Evolutionary conservation across 2,329 filamentous ascomycete species (phyloP).

Genomic region (Hypoxylon sp.): DNA sequence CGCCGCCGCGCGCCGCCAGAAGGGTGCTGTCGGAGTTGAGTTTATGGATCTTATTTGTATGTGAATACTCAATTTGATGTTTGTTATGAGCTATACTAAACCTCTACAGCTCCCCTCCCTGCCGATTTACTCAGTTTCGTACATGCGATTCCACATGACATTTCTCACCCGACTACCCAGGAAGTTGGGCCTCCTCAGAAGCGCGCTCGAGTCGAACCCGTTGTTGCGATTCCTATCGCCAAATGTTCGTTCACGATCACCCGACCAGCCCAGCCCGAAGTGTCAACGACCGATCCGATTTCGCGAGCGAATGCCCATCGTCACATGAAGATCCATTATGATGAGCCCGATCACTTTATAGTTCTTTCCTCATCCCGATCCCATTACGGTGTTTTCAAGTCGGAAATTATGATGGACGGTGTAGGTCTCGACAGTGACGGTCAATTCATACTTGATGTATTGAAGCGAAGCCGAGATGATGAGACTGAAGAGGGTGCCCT

Average conservation of each 20-base stretch:
- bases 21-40: background rate
- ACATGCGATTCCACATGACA: constrained; percentile 21
- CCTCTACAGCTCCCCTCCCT: constrained; percentile 39
- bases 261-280: constrained; percentile 23
- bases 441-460: constrained; percentile 34
- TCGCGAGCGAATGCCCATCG: constrained; percentile 36
- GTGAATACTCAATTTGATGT: background rate
- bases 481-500: constrained; percentile 49
- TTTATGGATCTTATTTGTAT: constrained; percentile 12
- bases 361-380: constrained; percentile 31
- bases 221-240: constrained; percentile 45
- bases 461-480: constrained; percentile 35
- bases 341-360: constrained; percentile 23
- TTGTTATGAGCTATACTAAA: constrained; percentile 8
- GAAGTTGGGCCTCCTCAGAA: constrained; percentile 42
- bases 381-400: constrained; percentile 31
- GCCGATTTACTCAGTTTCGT: constrained; percentile 37
- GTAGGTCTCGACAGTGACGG: constrained; percentile 33
- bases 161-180: constrained; percentile 8
- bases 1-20: constrained; percentile 2
- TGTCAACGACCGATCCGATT: constrained; percentile 11
- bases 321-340: constrained; percentile 35
- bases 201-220: constrained; percentile 40
- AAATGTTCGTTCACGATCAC: constrained; percentile 42
- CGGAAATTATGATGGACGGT: constrained; percentile 13